Evolutionary conservation across 805 yeast genomes (phyloP).

Genomic region (Candida golubevii): DNA sequence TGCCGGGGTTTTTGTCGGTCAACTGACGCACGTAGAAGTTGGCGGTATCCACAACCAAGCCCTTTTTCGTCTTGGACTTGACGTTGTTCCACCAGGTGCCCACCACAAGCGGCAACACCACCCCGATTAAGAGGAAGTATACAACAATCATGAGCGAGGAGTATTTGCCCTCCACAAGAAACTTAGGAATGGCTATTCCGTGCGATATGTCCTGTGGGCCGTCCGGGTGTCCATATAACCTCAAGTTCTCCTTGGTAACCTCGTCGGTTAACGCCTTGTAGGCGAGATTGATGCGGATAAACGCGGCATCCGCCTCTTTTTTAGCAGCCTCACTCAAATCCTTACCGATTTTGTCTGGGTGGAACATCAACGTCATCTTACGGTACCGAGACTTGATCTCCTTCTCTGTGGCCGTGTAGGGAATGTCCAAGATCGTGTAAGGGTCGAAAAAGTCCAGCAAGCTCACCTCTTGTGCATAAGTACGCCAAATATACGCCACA

Average conservation of each 20-base stretch:
- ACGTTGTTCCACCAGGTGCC: slow-evolving; percentile 89
- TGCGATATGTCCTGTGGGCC: slow-evolving; percentile 89
- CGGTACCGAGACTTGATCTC: slow-evolving; percentile 80
- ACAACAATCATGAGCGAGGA: slow-evolving; percentile 57
- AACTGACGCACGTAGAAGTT: slow-evolving; percentile 64
- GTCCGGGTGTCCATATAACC: slow-evolving; percentile 94
- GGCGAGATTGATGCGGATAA: slow-evolving; percentile 82
- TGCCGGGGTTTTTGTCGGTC: slow-evolving; percentile 71
- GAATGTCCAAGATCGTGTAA: slow-evolving; percentile 75
- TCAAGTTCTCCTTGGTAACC: slow-evolving; percentile 70
- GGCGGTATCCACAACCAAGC: slow-evolving; percentile 83
- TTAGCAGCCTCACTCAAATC: slow-evolving; percentile 55
- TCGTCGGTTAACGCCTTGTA: slow-evolving; percentile 95
- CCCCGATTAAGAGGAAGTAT: slow-evolving; percentile 71
- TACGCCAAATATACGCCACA: slow-evolving; percentile 37
- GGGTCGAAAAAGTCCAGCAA: slow-evolving; percentile 72
- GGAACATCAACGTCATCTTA: slow-evolving; percentile 80
- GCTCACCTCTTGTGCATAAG: slow-evolving; percentile 43
- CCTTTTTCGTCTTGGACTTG: slow-evolving; percentile 74
- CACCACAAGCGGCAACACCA: slow-evolving; percentile 74
- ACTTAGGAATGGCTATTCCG: slow-evolving; percentile 94
- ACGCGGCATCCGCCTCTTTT: slow-evolving; percentile 63
- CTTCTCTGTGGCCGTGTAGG: slow-evolving; percentile 62
- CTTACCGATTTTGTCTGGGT: slow-evolving; percentile 86
- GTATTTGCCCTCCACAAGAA: slow-evolving; percentile 77